Evolutionary conservation across 768 basidiomycete species (phyloP).

Genomic region (Cystobasidium tubakii): DNA sequence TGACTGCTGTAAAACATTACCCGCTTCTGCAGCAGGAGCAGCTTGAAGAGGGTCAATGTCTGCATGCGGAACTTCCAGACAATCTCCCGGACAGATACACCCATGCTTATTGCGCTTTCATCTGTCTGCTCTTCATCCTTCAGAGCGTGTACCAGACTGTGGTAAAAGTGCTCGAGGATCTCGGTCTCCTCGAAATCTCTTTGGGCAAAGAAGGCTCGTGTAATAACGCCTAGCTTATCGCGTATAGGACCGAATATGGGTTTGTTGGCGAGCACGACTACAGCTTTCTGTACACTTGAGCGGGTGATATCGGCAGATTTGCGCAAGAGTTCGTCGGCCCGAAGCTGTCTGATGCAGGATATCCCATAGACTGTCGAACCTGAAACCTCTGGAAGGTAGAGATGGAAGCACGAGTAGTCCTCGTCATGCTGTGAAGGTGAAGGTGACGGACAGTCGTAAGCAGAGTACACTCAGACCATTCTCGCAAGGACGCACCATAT

Average conservation of each 20-base stretch:
- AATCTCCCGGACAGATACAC: constrained; percentile 68
- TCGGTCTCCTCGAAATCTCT: constrained; percentile 81
- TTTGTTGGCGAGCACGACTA: constrained; percentile 73
- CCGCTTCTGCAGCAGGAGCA: constrained; percentile 88
- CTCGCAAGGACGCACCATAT: constrained; percentile 59
- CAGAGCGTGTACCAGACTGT: constrained; percentile 68
- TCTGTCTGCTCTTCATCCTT: constrained; percentile 63
- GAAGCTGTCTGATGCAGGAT: constrained; percentile 92
- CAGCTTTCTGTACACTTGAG: constrained; percentile 93
- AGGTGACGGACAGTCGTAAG: not conserved
- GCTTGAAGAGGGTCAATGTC: constrained; percentile 86
- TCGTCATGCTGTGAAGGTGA: constrained; percentile 62
- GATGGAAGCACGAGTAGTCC: constrained; percentile 94
- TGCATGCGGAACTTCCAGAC: constrained; percentile 89
- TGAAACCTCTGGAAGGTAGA: constrained; percentile 55
- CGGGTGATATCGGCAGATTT: constrained; percentile 80
- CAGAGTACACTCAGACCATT: not conserved
- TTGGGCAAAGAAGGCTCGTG: constrained; percentile 81
- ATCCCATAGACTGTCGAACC: constrained; percentile 83
- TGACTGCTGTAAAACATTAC: constrained; percentile 89
- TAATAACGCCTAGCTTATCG: constrained; percentile 90
- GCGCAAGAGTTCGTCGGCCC: constrained; percentile 68
- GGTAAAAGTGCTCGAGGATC: constrained; percentile 81
- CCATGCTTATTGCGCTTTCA: constrained; percentile 91
- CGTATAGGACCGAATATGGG: constrained; percentile 91